A percentile compares a stretch with the other conserved stretches of the same genome.
Evolutionary conservation across 2,329 filamentous ascomycete species (phyloP).

Genomic region (Epichloe amarillans): DNA sequence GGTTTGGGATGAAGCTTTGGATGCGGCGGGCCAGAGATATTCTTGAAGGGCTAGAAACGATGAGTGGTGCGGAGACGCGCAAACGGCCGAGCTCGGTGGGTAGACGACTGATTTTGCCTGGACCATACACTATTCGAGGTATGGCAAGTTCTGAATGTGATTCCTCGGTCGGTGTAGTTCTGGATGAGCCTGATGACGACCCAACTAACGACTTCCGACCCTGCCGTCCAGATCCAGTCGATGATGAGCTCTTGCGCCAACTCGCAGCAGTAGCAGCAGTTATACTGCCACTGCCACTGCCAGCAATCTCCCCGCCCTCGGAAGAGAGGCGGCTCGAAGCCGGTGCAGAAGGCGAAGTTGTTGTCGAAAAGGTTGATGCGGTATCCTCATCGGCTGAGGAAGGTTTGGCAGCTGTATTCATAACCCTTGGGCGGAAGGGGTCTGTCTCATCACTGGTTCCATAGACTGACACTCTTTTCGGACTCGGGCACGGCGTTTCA

Average conservation of each 20-base stretch:
- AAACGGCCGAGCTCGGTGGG: conserved; percentile 21
- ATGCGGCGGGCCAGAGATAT: conserved; percentile 20
- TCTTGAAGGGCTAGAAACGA: conserved; percentile 26
- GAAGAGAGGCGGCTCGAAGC: not conserved
- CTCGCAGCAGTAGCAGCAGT: not conserved
- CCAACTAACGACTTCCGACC: not conserved
- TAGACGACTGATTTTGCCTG: conserved; percentile 18
- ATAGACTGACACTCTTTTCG: not conserved
- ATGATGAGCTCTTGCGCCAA: conserved; percentile 1
- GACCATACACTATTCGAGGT: conserved; percentile 23
- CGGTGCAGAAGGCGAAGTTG: not conserved
- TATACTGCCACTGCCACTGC: conserved; percentile 2
- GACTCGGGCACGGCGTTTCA: conserved; percentile 3
- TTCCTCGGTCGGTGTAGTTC: conserved; percentile 2
- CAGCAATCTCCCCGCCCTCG: not conserved
- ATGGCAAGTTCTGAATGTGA: conserved; percentile 6
- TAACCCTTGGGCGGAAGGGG: not conserved
- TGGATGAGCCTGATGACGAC: conserved; percentile 1
- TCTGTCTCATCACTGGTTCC: not conserved
- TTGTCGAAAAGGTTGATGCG: not conserved
- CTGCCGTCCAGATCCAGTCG: conserved; percentile 1
- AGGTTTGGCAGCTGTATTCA: conserved; percentile 1
- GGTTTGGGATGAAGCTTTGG: conserved; percentile 20
- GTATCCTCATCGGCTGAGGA: not conserved
- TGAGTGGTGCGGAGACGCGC: conserved; percentile 20